These are phyloP conservation scores for Lolium multiflorum DNA, from an alignment of 176 grass and related monocot species.

Conservation along the genomic window DNA sequence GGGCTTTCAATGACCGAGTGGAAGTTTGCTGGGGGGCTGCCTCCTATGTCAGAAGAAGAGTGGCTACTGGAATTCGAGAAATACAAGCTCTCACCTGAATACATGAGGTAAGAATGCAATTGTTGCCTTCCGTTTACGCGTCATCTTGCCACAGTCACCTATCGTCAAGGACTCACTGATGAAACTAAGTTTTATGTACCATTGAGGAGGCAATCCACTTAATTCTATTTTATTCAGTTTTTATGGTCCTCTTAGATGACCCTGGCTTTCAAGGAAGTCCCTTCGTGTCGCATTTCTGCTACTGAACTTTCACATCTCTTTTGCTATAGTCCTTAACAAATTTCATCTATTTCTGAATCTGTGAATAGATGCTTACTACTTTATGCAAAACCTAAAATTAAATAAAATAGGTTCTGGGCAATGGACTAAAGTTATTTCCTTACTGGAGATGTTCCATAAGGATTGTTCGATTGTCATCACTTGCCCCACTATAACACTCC, in stretches of 20 bases:
- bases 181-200: not conserved
- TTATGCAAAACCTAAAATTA: not conserved
- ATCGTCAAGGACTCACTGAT: not conserved
- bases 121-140: not conserved
- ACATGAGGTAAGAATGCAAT: slow-evolving; percentile 58
- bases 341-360: not conserved
- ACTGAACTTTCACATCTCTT: slow-evolving; percentile 18
- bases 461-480: not conserved
- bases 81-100: slow-evolving; percentile 93
- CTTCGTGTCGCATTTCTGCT: not conserved
- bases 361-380: not conserved
- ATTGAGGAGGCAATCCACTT: not conserved
- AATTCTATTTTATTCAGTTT: not conserved
- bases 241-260: not conserved
- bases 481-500: not conserved
- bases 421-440: not conserved
- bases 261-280: not conserved
- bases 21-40: slow-evolving; percentile 83
- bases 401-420: not conserved
- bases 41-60: slow-evolving; percentile 75
- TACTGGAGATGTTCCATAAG: not conserved
- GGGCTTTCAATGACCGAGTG: slow-evolving; percentile 98
- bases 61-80: slow-evolving; percentile 87
- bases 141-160: not conserved
- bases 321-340: slow-evolving; percentile 6